phyloP scores from a whole-genome alignment of 108 stramenopile genomes.

The Conticribra guillardii region DNA sequence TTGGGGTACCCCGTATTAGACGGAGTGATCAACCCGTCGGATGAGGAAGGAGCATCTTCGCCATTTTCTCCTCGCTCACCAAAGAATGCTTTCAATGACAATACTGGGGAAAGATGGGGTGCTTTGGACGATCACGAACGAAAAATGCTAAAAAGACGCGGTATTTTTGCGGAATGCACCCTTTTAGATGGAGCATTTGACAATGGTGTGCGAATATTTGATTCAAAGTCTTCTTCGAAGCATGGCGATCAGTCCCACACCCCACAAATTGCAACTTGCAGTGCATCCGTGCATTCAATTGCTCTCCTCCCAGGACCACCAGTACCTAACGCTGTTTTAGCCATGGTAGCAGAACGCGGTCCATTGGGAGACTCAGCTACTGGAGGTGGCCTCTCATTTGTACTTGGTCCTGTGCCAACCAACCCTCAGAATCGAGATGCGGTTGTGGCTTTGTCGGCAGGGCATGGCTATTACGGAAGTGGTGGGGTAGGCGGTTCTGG shows the following conservation, averaged over 20 bases:
- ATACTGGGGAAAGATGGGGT: background rate
- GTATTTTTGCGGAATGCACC: conserved; percentile 48
- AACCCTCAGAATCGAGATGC: conserved; percentile 64
- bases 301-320: conserved; percentile 41
- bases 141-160: conserved; percentile 23
- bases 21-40: background rate
- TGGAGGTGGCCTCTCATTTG: conserved; percentile 54
- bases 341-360: conserved; percentile 59
- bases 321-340: conserved; percentile 22
- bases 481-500: conserved; percentile 49
- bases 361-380: conserved; percentile 37
- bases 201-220: conserved; percentile 31
- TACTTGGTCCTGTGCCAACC: conserved; percentile 54
- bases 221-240: conserved; percentile 5
- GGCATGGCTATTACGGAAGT: conserved; percentile 78
- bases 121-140: conserved; percentile 32
- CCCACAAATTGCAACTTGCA: conserved; percentile 20
- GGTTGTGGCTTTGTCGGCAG: conserved; percentile 63
- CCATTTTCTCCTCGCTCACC: conserved; percentile 1
- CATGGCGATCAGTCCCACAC: conserved; percentile 14
- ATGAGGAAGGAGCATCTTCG: conserved; percentile 8
- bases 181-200: conserved; percentile 48
- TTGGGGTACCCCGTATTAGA: conserved; percentile 71
- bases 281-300: conserved; percentile 40
- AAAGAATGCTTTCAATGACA: conserved; percentile 5